A percentile compares a stretch with the other conserved stretches of the same genome.
Conservation (phyloP, 208 protist species). For the Angomonas deanei region DNA sequence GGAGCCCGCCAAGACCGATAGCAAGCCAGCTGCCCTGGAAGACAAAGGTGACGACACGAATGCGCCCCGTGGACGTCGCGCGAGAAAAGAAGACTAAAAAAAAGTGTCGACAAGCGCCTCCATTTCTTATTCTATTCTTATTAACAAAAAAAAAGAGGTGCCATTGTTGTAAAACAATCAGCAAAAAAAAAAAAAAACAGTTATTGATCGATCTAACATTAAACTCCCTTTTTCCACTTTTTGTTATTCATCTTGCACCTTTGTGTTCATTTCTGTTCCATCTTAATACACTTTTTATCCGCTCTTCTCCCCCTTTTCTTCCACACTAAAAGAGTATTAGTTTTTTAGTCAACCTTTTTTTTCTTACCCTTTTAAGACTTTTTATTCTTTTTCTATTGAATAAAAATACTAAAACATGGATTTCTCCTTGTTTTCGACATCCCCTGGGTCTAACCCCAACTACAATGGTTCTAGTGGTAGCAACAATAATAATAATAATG, state of each 20-base stretch:
- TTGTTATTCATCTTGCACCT: too few relatives aligned
- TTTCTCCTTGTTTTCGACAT: constrained; percentile 3
- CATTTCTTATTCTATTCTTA: constrained; percentile 6
- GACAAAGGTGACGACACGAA: neutral
- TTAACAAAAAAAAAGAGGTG: neutral
- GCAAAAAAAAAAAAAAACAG: neutral
- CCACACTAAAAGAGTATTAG: neutral
- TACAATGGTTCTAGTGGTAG: constrained; percentile 2
- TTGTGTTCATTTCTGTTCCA: too few relatives aligned
- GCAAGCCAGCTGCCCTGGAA: too few relatives aligned
- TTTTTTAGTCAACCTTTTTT: constrained; percentile 17
- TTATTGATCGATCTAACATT: neutral
- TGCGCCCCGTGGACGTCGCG: neutral
- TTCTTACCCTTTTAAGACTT: constrained; percentile 10
- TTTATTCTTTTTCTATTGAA: constrained; percentile 6
- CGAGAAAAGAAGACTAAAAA: neutral
- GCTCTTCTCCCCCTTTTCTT: neutral
- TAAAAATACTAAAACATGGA: neutral
- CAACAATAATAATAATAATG: constrained; percentile 7
- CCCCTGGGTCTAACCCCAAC: neutral
- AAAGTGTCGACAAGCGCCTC: neutral
- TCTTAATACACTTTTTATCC: too few relatives aligned
- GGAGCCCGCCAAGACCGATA: neutral
- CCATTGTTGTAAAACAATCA: neutral
- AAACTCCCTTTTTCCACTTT: too few relatives aligned